Conservation (phyloP, 2,329 filamentous ascomycete genomes). For the Sporothrix brunneoviolacea region DNA sequence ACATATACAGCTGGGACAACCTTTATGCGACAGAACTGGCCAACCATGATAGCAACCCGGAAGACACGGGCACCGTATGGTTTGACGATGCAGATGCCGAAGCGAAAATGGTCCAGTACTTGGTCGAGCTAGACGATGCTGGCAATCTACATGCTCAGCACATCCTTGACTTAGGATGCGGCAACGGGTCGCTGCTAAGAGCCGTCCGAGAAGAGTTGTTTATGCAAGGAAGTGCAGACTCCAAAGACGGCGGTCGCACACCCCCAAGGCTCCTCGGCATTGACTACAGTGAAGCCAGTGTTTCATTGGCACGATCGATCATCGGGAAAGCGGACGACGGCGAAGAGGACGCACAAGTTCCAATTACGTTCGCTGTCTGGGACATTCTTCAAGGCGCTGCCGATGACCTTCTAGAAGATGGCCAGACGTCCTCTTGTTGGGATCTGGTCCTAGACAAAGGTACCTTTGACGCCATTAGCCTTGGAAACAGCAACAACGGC, state of each 20-base stretch:
- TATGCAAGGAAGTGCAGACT: slow-evolving; percentile 56
- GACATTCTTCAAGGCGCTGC: slow-evolving; percentile 47
- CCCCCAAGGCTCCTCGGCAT: slow-evolving; percentile 69
- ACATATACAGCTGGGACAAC: slow-evolving; percentile 72
- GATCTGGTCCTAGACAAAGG: slow-evolving; percentile 96
- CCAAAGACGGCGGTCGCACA: slow-evolving; percentile 54
- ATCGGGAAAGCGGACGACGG: slow-evolving; percentile 27
- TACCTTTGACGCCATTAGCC: slow-evolving; percentile 89
- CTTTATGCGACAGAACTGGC: slow-evolving; percentile 65
- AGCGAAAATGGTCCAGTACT: slow-evolving; percentile 65
- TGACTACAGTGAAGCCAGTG: slow-evolving; percentile 74
- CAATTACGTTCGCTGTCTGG: slow-evolving; percentile 49
- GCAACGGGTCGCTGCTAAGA: slow-evolving; percentile 89
- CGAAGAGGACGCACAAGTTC: background rate
- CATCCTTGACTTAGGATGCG: slow-evolving; percentile 85
- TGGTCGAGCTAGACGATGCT: slow-evolving; percentile 35
- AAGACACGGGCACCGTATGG: slow-evolving; percentile 87
- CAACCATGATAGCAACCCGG: slow-evolving; percentile 65
- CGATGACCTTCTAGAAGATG: background rate
- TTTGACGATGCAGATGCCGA: slow-evolving; percentile 92
- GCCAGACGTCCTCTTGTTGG: slow-evolving; percentile 47
- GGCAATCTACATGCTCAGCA: slow-evolving; percentile 31
- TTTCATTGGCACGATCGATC: slow-evolving; percentile 66
- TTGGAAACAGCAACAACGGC: slow-evolving; percentile 48
- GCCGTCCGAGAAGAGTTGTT: slow-evolving; percentile 54